phyloP scores from a whole-genome alignment of 345 rosid species.

The Boechera divaricarpa region DNA sequence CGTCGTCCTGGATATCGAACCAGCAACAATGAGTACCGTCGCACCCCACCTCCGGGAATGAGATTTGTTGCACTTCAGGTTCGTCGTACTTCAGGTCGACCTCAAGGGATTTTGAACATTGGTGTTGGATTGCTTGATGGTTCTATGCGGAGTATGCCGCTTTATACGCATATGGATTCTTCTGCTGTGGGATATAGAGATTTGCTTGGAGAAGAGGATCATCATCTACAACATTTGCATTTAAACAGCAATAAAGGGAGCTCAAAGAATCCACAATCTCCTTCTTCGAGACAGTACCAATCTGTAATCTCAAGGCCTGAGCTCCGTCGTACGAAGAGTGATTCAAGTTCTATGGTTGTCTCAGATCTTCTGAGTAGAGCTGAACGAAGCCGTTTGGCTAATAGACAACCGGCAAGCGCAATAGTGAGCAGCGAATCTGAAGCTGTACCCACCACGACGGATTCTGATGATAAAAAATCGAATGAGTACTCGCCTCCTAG shows the following conservation, averaged over 20 bases:
- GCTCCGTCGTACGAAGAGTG: conserved; percentile 78
- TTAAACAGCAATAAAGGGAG: conserved; percentile 42
- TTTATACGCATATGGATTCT: conserved; percentile 58
- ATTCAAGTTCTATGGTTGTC: conserved; percentile 64
- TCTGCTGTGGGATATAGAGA: conserved; percentile 87
- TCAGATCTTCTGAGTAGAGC: conserved; percentile 36
- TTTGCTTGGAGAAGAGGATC: conserved; percentile 74
- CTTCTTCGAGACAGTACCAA: conserved; percentile 31
- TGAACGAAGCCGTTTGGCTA: conserved; percentile 43
- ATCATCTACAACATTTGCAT: conserved; percentile 42
- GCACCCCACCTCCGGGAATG: conserved; percentile 59
- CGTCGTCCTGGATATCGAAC: conserved; percentile 33
- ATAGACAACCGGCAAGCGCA: conserved; percentile 26
- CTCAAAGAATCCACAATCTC: conserved; percentile 41
- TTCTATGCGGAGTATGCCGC: conserved; percentile 89
- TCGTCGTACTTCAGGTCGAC: conserved; percentile 78
- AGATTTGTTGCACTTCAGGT: conserved; percentile 87
- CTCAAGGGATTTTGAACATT: conserved; percentile 87
- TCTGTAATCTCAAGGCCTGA: conserved; percentile 53
- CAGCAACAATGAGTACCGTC: conserved; percentile 32
- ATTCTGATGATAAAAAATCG: background rate
- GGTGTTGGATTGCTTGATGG: conserved; percentile 86
- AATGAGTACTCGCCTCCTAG: background rate
- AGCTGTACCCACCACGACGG: conserved; percentile 13
- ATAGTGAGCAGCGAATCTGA: conserved; percentile 39